Evolutionary conservation across 2,329 filamentous ascomycete species (phyloP), one percentile per base, ranked within the genome.

Genomic region (Rutstroemia sydowiana): DNA sequence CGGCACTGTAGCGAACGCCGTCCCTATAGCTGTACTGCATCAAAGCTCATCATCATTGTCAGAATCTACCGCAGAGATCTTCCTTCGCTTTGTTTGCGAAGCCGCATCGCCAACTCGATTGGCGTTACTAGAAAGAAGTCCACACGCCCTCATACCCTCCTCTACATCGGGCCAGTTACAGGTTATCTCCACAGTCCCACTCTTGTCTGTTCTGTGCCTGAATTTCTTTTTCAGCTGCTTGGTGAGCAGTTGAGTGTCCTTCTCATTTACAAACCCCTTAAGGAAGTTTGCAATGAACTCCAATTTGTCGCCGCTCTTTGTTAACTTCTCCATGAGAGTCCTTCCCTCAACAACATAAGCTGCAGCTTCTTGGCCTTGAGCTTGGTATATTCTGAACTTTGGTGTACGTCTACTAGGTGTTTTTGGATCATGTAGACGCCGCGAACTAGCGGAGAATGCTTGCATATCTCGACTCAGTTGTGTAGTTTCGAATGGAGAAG

Each of bases 211-310:
- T 26, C 50, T 37, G 18, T 36, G 48, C 3, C 7, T 5, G 10
- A 42, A 52, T n/a, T 36, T 48, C 28, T 36, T 36, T 13, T 37
- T 26, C 10, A 52, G 2, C 5, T 48, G 37, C 21, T 16, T 43
- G 7, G 41, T 18, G 5, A 52, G 21, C 10, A 16, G 10, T 3
- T 37, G n/a, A 6, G 40, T 31, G 20, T 52, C 30, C 7, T 28
- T 21, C 13, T 41, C 39, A 2, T 28, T 14, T 14, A 8, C 5
- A 9, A 52, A 9, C n/a, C 50, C 50, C 14, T 9, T 9, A 20
- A 52, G 41, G 2, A 52, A 48, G 16, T 26, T 41, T 4, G 28
- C 44, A 5, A 52, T 52, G 20, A 52, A 52, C 11, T 20, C 37
- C 14, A 42, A 30, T 21, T 36, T 31, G 16, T 5, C 14, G 3